Conservation (phyloP, 345 rosid genomes). For the Citropsis articulata region DNA sequence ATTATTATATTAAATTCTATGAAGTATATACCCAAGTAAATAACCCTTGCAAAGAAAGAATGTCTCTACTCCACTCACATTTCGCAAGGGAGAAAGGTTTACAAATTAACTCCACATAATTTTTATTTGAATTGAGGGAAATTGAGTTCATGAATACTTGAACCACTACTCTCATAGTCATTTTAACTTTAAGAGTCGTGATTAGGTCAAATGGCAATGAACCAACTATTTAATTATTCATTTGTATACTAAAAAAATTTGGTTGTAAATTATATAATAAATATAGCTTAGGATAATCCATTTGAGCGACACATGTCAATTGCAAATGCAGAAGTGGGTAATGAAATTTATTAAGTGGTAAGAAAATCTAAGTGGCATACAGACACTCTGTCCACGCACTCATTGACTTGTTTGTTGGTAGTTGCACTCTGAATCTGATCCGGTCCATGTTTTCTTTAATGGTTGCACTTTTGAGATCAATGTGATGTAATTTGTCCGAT, state of each 20-base stretch:
- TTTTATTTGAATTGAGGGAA: too few relatives aligned
- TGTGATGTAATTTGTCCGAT: constrained; percentile 3
- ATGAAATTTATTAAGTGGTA: not conserved
- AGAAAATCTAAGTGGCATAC: constrained; percentile 12
- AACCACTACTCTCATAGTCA: too few relatives aligned
- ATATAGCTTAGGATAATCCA: too few relatives aligned
- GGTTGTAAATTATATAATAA: too few relatives aligned
- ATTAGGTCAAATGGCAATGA: too few relatives aligned
- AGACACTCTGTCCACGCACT: not conserved
- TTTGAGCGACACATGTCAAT: not conserved
- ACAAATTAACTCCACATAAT: too few relatives aligned
- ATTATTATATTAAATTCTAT: too few relatives aligned
- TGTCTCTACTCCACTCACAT: too few relatives aligned
- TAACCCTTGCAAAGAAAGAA: too few relatives aligned
- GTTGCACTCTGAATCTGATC: not conserved
- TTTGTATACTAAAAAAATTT: too few relatives aligned
- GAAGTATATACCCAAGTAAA: accelerated
- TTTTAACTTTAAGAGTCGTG: too few relatives aligned
- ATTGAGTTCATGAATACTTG: accelerated
- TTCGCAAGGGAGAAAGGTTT: accelerated
- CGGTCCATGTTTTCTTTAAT: not conserved
- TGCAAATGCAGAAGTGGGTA: not conserved
- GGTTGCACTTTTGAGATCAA: constrained; percentile 18
- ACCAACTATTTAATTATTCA: too few relatives aligned
- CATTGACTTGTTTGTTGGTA: constrained; percentile 14